A percentile compares a stretch with the other conserved stretches of the same genome.
Evolutionary conservation across 495 filamentous ascomycete genomes (phyloP).

Genomic region (Aspergillus sclerotioniger): DNA sequence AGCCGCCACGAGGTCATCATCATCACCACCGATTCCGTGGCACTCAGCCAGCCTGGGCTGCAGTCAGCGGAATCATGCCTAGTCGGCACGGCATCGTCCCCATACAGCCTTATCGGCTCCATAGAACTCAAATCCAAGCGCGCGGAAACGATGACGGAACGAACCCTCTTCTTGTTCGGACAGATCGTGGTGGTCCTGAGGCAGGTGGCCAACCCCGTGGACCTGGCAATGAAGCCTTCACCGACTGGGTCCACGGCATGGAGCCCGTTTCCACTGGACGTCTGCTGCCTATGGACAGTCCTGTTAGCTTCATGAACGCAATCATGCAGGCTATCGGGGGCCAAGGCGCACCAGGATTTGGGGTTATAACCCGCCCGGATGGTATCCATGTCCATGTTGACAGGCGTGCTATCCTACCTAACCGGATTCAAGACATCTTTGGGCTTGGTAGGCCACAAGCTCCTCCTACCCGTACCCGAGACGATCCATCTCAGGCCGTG

Average conservation of each 20-base stretch:
- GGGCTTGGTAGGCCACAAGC: conserved; percentile 48
- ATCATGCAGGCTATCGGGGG: conserved; percentile 58
- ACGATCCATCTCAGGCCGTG: conserved; percentile 64
- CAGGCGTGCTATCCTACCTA: conserved; percentile 48
- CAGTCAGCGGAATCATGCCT: conserved; percentile 46
- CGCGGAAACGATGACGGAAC: conserved; percentile 70
- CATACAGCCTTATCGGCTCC: conserved; percentile 53
- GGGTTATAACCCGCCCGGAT: conserved; percentile 55
- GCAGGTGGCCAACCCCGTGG: conserved; percentile 31
- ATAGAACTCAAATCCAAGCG: conserved; percentile 46
- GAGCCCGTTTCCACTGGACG: conserved; percentile 46
- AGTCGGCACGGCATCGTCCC: conserved; percentile 43
- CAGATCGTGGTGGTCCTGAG: conserved; percentile 38
- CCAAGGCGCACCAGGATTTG: conserved; percentile 48
- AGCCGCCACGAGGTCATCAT: conserved; percentile 45
- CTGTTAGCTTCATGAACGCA: conserved; percentile 61
- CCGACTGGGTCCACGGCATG: conserved; percentile 57
- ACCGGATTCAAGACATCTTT: conserved; percentile 58
- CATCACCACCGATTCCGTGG: conserved; percentile 48
- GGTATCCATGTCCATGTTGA: conserved; percentile 59
- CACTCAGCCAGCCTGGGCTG: conserved; percentile 40
- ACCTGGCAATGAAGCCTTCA: conserved; percentile 35
- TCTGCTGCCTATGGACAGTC: conserved; percentile 57
- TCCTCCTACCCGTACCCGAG: conserved; percentile 42
- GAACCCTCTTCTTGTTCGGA: conserved; percentile 68